These are phyloP conservation scores for Hymenoscyphus albidus DNA, from an alignment of 2,329 filamentous ascomycete genomes.

Conservation along the genomic window DNA sequence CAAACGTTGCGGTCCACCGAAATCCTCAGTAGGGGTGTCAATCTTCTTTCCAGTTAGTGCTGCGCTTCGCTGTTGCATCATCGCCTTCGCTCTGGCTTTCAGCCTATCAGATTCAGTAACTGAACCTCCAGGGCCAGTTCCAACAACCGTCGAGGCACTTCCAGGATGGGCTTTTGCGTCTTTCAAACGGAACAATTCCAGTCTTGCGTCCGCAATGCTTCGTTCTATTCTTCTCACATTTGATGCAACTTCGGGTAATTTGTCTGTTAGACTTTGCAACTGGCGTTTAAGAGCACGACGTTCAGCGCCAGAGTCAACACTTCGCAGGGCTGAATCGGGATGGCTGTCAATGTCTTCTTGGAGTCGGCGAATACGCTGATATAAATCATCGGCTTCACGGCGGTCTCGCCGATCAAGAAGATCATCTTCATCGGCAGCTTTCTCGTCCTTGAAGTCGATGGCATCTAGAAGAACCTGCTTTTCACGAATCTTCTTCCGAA, in stretches of 20 bases:
- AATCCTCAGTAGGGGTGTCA: constrained; percentile 64
- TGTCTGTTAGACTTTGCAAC: constrained; percentile 82
- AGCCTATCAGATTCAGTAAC: constrained; percentile 92
- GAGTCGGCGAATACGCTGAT: constrained; percentile 82
- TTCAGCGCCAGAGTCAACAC: constrained; percentile 82
- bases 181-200: constrained; percentile 89
- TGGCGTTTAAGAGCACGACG: constrained; percentile 81
- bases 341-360: constrained; percentile 95
- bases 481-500: constrained; percentile 89
- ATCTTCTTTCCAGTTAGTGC: constrained; percentile 83
- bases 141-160: constrained; percentile 76
- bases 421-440: constrained; percentile 84
- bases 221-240: constrained; percentile 88
- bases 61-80: constrained; percentile 97
- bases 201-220: constrained; percentile 82
- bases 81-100: constrained; percentile 91
- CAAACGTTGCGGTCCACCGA: constrained; percentile 75
- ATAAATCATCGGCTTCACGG: constrained; percentile 89
- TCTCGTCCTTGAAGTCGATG: constrained; percentile 94
- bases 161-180: constrained; percentile 90
- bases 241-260: constrained; percentile 86
- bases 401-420: constrained; percentile 85
- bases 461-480: constrained; percentile 93
- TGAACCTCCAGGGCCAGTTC: constrained; percentile 84
- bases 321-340: constrained; percentile 68